Conservation (phyloP, 1,139 yeast genomes). For the Saccharomycopsis hybrid region DNA sequence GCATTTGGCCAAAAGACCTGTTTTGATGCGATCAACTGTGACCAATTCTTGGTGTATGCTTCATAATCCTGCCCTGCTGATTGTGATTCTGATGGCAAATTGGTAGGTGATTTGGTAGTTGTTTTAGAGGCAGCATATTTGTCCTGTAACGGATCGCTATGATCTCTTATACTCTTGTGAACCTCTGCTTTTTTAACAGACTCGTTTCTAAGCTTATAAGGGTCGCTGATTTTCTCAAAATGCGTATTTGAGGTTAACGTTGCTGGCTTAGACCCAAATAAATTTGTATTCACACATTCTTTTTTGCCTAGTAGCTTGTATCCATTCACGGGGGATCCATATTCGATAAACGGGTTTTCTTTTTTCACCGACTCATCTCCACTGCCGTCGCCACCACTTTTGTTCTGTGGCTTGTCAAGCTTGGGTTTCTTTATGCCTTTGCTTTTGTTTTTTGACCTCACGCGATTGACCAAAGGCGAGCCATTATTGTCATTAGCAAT, state of each 20-base stretch:
- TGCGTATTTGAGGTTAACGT: background rate
- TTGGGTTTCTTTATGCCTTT: background rate
- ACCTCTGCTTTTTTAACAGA: background rate
- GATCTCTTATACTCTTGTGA: background rate
- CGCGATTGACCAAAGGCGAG: conserved; percentile 1
- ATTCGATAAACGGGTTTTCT: conserved; percentile 24
- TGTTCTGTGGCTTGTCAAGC: background rate
- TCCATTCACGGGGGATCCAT: conserved; percentile 33
- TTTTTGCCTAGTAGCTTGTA: conserved; percentile 26
- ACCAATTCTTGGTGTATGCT: conserved; percentile 29
- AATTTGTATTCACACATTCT: background rate
- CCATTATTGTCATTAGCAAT: background rate
- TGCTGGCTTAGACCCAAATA: background rate
- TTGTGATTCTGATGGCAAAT: background rate
- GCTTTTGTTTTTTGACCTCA: background rate
- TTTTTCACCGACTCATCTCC: background rate
- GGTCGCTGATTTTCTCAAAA: background rate
- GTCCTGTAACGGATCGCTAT: background rate
- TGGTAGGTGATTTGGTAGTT: background rate
- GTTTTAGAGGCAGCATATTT: background rate
- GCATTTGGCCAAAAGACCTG: conserved; percentile 24
- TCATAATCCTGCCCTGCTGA: conserved; percentile 23
- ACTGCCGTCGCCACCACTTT: too few species aligned
- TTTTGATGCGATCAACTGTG: conserved; percentile 13
- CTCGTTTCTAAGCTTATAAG: conserved; percentile 1